Percentiles rank a stretch among this genome's conserved stretches.
phyloP scores from a whole-genome alignment of 1,139 yeast genomes.

The Kurtzmaniella quercitrusa region DNA sequence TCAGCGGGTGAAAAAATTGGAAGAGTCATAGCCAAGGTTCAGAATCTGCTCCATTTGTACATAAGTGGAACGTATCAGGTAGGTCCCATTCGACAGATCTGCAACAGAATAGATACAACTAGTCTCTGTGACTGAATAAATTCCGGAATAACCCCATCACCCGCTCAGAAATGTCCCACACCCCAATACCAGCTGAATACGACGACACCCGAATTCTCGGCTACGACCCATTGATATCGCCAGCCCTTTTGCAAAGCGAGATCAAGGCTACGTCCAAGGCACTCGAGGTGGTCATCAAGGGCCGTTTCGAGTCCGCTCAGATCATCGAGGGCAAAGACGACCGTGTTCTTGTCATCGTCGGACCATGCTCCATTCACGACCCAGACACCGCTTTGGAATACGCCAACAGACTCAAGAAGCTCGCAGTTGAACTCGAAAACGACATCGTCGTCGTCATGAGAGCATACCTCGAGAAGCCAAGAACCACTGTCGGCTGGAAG shows the following conservation, averaged over 20 bases:
- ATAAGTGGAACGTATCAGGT: background rate
- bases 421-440: conserved; percentile 60
- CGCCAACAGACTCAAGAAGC: conserved; percentile 57
- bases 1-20: background rate
- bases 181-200: conserved; percentile 66
- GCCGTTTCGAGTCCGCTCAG: conserved; percentile 71
- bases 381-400: conserved; percentile 90
- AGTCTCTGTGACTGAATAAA: too few species aligned
- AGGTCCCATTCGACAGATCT: too few species aligned
- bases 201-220: conserved; percentile 91
- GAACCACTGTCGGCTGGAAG: conserved; percentile 99
- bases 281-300: conserved; percentile 59
- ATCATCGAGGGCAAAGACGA: conserved; percentile 76
- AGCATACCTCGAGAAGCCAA: conserved; percentile 95
- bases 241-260: conserved; percentile 90
- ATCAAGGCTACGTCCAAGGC: conserved; percentile 63
- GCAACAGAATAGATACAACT: too few species aligned
- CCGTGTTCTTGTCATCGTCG: conserved; percentile 76
- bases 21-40: background rate
- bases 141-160: conserved; percentile 8
- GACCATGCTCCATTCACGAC: conserved; percentile 97
- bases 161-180: too few species aligned
- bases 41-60: background rate
- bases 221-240: conserved; percentile 92
- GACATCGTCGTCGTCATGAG: conserved; percentile 91